Conservation (phyloP, 169 alveolate species). For the Babesia sp. region DNA sequence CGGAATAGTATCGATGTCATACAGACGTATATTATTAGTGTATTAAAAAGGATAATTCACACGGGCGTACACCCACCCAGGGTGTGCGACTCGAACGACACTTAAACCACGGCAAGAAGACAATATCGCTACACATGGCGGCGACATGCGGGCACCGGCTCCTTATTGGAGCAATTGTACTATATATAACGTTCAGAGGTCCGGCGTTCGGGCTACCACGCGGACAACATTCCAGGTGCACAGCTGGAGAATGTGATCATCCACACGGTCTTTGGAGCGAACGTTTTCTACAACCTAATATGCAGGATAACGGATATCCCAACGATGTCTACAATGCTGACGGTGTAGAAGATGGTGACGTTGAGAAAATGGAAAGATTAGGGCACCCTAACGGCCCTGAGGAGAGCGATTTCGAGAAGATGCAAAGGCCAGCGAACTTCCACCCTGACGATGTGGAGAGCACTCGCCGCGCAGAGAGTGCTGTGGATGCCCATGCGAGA, state of each 20-base stretch:
- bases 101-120: not conserved
- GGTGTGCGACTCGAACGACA: conserved; percentile 13
- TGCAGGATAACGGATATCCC: not conserved
- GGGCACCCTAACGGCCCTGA: not conserved
- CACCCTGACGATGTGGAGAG: no score
- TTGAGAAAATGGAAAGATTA: not conserved
- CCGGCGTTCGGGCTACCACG: not conserved
- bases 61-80: not conserved
- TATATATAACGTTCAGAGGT: not conserved
- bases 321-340: not conserved
- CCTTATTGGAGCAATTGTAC: not conserved
- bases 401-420: not conserved
- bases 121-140: conserved; percentile 7
- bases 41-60: not conserved
- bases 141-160: not conserved
- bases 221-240: not conserved
- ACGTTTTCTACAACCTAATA: not conserved
- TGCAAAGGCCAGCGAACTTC: not conserved
- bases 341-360: not conserved
- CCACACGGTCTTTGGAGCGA: not conserved
- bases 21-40: not conserved
- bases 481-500: conserved; percentile 13
- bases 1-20: no score
- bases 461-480: no score
- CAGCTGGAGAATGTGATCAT: not conserved